A percentile compares a stretch with the other conserved stretches of the same genome.
These are phyloP conservation scores for Fusarium continuum DNA, from an alignment of 2,329 filamentous ascomycete species.

Conservation along the genomic window DNA sequence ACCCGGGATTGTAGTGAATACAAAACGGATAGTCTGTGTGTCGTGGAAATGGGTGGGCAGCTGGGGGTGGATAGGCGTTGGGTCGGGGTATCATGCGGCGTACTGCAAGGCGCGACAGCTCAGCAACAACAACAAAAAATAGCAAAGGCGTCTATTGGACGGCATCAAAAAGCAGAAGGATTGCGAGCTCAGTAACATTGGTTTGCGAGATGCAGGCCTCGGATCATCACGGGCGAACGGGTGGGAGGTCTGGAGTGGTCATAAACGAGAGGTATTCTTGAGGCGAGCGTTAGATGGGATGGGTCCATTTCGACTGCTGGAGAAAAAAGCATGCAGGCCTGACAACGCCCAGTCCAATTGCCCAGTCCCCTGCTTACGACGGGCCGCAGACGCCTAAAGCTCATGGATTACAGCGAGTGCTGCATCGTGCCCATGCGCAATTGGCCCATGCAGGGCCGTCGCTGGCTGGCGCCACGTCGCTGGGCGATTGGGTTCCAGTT, in stretches of 20 bases:
- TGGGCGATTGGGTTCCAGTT: constrained; percentile 43
- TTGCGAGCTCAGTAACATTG: constrained; percentile 37
- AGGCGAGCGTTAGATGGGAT: constrained; percentile 35
- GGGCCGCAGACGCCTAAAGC: constrained; percentile 34
- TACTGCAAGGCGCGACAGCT: constrained; percentile 37
- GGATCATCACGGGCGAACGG: constrained; percentile 47
- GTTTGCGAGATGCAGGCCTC: constrained; percentile 46
- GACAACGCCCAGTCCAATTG: constrained; percentile 26
- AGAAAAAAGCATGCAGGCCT: constrained; percentile 40
- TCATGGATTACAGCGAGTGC: constrained; percentile 31
- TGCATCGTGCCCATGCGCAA: constrained; percentile 44
- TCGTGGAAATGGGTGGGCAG: constrained; percentile 23
- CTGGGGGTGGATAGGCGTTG: constrained; percentile 21
- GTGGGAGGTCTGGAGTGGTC: constrained; percentile 46
- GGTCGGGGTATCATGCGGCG: constrained; percentile 41
- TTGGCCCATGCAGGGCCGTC: constrained; percentile 43
- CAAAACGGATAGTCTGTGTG: constrained; percentile 13
- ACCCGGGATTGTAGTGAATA: constrained; percentile 22
- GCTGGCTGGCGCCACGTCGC: constrained; percentile 45
- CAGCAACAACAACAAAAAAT: constrained; percentile 24
- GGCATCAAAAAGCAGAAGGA: constrained; percentile 20
- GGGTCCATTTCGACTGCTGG: constrained; percentile 30
- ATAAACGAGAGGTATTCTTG: constrained; percentile 41
- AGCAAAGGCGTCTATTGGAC: constrained; percentile 34
- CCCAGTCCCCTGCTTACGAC: constrained; percentile 41